Conservation (phyloP, 2,329 filamentous ascomycete genomes). For the Penicillium sp. region DNA sequence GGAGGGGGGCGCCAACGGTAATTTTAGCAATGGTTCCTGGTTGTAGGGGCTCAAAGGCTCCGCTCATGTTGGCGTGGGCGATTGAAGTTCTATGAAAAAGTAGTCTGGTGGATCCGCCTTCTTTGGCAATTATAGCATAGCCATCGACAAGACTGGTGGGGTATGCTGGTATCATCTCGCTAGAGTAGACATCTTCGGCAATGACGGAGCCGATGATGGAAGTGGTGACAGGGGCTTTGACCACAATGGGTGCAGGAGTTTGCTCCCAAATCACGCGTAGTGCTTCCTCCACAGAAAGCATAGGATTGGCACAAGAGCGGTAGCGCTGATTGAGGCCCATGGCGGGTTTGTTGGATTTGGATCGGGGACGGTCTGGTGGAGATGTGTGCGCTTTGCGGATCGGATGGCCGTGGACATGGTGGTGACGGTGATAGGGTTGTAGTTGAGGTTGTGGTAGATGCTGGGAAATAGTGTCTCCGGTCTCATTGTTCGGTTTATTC, state of each 20-base stretch:
- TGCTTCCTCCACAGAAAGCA: conserved; percentile 82
- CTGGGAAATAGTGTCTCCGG: not conserved
- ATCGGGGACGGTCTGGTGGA: conserved; percentile 54
- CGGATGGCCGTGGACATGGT: not conserved
- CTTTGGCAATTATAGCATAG: conserved; percentile 82
- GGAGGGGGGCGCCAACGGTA: conserved; percentile 87
- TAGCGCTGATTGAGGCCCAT: not conserved
- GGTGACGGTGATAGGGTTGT: not conserved
- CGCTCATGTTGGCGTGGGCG: conserved; percentile 68
- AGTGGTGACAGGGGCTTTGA: conserved; percentile 60
- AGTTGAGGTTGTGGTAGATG: not conserved
- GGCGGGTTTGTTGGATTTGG: conserved; percentile 22
- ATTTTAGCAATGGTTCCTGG: conserved; percentile 79
- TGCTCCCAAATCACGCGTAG: conserved; percentile 66
- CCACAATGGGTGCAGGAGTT: conserved; percentile 60
- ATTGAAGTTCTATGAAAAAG: conserved; percentile 54
- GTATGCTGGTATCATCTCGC: conserved; percentile 83
- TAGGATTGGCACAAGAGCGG: not conserved
- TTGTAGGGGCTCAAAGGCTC: conserved; percentile 58
- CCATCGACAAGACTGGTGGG: conserved; percentile 93
- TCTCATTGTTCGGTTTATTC: not conserved
- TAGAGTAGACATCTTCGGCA: conserved; percentile 76
- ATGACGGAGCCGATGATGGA: conserved; percentile 71
- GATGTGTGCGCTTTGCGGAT: conserved; percentile 46
- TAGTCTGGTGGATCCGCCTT: conserved; percentile 88